Conservation (phyloP, 805 yeast species). For the Lachancea lanzarotensis region DNA sequence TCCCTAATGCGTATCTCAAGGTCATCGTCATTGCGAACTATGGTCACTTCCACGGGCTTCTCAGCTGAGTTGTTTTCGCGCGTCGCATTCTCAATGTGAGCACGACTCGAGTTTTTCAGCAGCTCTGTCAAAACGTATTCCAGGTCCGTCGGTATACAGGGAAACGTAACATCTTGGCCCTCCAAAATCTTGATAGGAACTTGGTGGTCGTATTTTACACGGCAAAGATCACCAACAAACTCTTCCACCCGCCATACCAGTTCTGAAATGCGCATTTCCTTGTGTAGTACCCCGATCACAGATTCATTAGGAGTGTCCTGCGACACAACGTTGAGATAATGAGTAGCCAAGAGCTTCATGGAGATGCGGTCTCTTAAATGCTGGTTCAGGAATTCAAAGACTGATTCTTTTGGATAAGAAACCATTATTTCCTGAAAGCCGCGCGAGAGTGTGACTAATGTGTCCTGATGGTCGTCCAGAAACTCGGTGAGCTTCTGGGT, state of each 20-base stretch:
- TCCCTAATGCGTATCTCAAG: slow-evolving; percentile 76
- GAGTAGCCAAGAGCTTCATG: slow-evolving; percentile 81
- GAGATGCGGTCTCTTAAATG: slow-evolving; percentile 81
- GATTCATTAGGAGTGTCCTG: slow-evolving; percentile 34
- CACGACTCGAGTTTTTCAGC: slow-evolving; percentile 79
- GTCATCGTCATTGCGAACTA: slow-evolving; percentile 32
- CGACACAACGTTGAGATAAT: slow-evolving; percentile 61
- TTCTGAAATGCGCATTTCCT: slow-evolving; percentile 54
- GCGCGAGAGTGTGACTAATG: slow-evolving; percentile 70
- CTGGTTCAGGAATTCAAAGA: slow-evolving; percentile 58
- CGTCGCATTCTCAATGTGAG: slow-evolving; percentile 66
- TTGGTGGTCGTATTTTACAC: slow-evolving; percentile 73
- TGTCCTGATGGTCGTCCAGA: slow-evolving; percentile 74
- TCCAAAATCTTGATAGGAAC: slow-evolving; percentile 54
- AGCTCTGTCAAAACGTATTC: slow-evolving; percentile 85
- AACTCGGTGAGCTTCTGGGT: slow-evolving; percentile 49
- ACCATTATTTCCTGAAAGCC: slow-evolving; percentile 69
- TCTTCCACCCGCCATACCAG: slow-evolving; percentile 59
- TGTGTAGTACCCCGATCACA: slow-evolving; percentile 62
- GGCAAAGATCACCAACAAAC: slow-evolving; percentile 75
- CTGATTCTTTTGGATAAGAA: slow-evolving; percentile 39
- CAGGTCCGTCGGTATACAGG: slow-evolving; percentile 80
- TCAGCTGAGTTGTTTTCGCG: slow-evolving; percentile 18
- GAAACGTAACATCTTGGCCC: slow-evolving; percentile 55
- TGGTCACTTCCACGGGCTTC: slow-evolving; percentile 24